phyloP scores from a whole-genome alignment of 2,329 filamentous ascomycete species.

The Penicillium janthinellum region DNA sequence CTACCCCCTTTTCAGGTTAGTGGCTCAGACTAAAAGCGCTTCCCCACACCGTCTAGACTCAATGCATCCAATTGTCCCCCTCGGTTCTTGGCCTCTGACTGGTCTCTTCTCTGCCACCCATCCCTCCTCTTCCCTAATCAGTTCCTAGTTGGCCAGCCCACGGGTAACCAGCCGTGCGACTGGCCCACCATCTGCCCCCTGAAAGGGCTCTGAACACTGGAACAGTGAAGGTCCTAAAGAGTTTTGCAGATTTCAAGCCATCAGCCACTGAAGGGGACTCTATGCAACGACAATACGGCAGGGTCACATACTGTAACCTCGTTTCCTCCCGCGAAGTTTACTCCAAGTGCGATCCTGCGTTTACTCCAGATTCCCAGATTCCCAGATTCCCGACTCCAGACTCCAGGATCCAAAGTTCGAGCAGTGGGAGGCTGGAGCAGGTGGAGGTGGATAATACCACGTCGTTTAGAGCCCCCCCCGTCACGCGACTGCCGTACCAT shows the following conservation, averaged over 20 bases:
- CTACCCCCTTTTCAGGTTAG: neutral
- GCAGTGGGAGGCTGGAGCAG: neutral
- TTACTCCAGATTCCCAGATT: neutral
- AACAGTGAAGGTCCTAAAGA: neutral
- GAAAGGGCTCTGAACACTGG: neutral
- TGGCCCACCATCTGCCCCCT: neutral
- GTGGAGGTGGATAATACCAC: constrained; percentile 3
- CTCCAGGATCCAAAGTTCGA: neutral
- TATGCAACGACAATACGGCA: constrained; percentile 7
- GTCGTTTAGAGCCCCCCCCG: neutral
- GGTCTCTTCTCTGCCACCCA: neutral
- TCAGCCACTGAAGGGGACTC: constrained; percentile 7
- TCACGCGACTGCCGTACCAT: neutral
- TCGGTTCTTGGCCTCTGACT: neutral
- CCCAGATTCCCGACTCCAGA: neutral
- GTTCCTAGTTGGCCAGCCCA: neutral
- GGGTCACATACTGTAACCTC: constrained; percentile 5
- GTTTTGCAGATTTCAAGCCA: neutral
- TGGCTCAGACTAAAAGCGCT: neutral
- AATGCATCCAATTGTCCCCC: neutral
- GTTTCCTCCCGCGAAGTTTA: neutral
- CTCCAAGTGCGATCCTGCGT: neutral
- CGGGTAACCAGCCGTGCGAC: neutral
- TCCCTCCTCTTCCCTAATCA: neutral
- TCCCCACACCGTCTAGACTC: constrained; percentile 1